These are phyloP conservation scores for Ceratocystis lukuohia DNA, from an alignment of 2,329 filamentous ascomycete species.

Conservation along the genomic window DNA sequence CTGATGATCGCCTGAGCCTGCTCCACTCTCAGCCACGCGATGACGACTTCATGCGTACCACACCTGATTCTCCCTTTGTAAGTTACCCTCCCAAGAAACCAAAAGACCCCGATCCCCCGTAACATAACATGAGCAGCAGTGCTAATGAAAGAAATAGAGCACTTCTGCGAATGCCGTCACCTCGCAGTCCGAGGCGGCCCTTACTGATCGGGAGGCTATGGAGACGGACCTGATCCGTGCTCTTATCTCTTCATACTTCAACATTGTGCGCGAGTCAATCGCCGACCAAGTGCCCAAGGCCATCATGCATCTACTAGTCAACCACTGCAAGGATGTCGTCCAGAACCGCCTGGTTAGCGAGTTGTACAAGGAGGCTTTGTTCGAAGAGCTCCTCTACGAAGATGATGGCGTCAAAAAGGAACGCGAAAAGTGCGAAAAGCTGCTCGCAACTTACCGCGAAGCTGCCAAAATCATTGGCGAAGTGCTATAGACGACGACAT, in stretches of 20 bases:
- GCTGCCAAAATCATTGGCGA: constrained; percentile 97
- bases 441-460: constrained; percentile 90
- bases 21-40: constrained; percentile 32
- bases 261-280: constrained; percentile 96
- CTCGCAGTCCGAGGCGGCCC: constrained; percentile 50
- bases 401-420: constrained; percentile 96
- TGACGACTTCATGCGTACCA: constrained; percentile 31
- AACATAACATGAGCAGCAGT: constrained; percentile 13
- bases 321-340: constrained; percentile 95
- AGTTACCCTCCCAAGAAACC: constrained; percentile 27
- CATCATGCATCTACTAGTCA: constrained; percentile 96
- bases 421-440: constrained; percentile 94
- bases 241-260: constrained; percentile 96
- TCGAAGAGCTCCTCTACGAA: constrained; percentile 89
- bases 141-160: constrained; percentile 14
- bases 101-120: constrained; percentile 19
- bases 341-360: constrained; percentile 94
- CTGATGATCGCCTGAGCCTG: constrained; percentile 45
- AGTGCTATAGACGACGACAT: constrained; percentile 50
- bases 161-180: constrained; percentile 7
- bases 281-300: constrained; percentile 97
- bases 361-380: constrained; percentile 82
- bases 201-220: constrained; percentile 91
- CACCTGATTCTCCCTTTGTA: constrained; percentile 43
- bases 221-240: constrained; percentile 95